Conservation (phyloP, 1,284 basidiomycete genomes). For the Ceratobasidium theobromae region DNA sequence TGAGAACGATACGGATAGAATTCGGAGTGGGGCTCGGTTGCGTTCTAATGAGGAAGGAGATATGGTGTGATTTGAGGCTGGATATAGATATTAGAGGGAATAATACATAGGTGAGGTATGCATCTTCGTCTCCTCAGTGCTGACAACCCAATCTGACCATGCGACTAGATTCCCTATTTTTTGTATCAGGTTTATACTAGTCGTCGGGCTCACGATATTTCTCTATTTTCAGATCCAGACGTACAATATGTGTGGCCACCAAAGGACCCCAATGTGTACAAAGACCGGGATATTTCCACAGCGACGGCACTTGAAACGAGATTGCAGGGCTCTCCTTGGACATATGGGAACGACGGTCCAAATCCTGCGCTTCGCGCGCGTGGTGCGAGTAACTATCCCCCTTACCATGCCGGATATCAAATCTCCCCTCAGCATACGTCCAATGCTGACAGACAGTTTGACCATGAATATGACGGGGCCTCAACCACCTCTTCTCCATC, state of each 20-base stretch:
- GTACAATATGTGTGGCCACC: conserved; percentile 54
- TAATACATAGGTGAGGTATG: conserved; percentile 11
- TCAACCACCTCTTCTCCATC: conserved; percentile 34
- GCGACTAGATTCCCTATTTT: conserved; percentile 21
- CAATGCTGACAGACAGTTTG: conserved; percentile 26
- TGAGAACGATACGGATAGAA: conserved; percentile 8
- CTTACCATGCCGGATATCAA: conserved; percentile 63
- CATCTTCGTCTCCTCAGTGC: background rate
- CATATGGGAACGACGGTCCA: conserved; percentile 47
- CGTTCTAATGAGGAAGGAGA: conserved; percentile 25
- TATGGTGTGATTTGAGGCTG: conserved; percentile 25
- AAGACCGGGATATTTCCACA: conserved; percentile 33
- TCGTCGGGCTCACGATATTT: background rate
- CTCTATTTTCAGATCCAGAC: conserved; percentile 41
- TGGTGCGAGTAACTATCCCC: conserved; percentile 53
- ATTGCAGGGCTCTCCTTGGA: conserved; percentile 45
- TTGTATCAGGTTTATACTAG: background rate
- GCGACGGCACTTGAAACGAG: conserved; percentile 33
- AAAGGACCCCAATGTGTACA: conserved; percentile 45
- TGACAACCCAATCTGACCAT: conserved; percentile 13
- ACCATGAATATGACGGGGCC: conserved; percentile 14
- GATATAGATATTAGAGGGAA: conserved; percentile 28
- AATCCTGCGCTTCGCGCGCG: conserved; percentile 44
- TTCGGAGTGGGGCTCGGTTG: conserved; percentile 14
- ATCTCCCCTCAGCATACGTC: background rate